phyloP scores from a whole-genome alignment of 1,284 basidiomycete genomes.

The Meira miltonrushii region DNA sequence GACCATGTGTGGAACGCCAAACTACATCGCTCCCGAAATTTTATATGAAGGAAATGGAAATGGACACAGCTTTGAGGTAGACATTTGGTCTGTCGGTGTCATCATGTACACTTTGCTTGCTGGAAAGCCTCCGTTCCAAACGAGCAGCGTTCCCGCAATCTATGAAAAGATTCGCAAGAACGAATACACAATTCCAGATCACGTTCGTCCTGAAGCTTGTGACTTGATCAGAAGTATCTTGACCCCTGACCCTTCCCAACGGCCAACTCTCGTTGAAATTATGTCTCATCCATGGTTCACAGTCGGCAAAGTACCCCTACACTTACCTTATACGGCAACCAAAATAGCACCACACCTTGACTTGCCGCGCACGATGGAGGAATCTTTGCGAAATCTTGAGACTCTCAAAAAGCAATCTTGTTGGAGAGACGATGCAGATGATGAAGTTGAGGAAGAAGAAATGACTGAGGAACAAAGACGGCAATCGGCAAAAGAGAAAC shows the following conservation, averaged over 20 bases:
- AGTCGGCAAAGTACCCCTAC: constrained; percentile 71
- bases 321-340: constrained; percentile 72
- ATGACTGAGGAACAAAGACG: constrained; percentile 16
- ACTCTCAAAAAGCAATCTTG: constrained; percentile 33
- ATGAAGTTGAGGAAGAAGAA: constrained; percentile 20
- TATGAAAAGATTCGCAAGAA: constrained; percentile 84
- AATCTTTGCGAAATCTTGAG: constrained; percentile 38
- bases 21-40: constrained; percentile 97
- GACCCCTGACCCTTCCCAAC: constrained; percentile 61
- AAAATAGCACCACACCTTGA: constrained; percentile 72
- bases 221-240: constrained; percentile 79
- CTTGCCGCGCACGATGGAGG: constrained; percentile 22
- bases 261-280: constrained; percentile 80
- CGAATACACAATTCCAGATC: constrained; percentile 82
- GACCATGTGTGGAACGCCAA: constrained; percentile 96
- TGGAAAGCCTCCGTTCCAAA: constrained; percentile 94
- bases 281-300: constrained; percentile 80
- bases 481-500: constrained; percentile 23
- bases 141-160: constrained; percentile 69
- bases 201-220: constrained; percentile 69
- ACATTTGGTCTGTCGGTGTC: constrained; percentile 95
- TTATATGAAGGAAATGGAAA: constrained; percentile 74
- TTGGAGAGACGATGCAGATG: constrained; percentile 41
- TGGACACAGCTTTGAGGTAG: constrained; percentile 96
- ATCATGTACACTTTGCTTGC: constrained; percentile 92